These are phyloP conservation scores for Aspergillus sp. DNA, from an alignment of 2,329 filamentous ascomycete genomes.

Conservation along the genomic window DNA sequence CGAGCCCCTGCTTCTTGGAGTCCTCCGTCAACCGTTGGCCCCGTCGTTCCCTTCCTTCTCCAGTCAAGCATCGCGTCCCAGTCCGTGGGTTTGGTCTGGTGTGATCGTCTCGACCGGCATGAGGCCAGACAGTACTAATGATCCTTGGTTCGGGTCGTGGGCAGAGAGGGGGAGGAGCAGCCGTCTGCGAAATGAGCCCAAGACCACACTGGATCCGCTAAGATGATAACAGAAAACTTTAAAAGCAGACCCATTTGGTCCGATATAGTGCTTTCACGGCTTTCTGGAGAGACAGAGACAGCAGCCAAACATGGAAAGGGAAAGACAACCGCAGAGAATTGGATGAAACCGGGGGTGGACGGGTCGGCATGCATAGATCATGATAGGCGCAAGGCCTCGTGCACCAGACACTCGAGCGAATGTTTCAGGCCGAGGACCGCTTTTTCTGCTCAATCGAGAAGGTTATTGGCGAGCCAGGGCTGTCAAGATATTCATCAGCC, in stretches of 20 bases:
- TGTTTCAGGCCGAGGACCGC: too few species aligned
- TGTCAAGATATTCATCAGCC: background rate
- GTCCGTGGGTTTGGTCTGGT: background rate
- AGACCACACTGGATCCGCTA: background rate
- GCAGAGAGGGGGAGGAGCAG: background rate
- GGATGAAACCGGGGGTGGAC: too few species aligned
- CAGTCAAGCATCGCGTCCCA: background rate
- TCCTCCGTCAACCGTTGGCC: background rate
- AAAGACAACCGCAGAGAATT: too few species aligned
- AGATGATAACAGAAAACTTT: background rate
- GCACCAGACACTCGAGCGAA: too few species aligned
- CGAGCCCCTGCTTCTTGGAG: background rate
- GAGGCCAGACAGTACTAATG: background rate
- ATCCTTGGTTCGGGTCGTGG: background rate
- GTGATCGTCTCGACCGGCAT: background rate
- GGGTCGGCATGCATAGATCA: too few species aligned
- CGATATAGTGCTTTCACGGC: too few species aligned
- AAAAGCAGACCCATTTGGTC: background rate
- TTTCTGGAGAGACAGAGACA: background rate
- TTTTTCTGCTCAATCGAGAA: too few species aligned
- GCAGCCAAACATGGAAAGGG: too few species aligned
- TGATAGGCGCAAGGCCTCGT: too few species aligned
- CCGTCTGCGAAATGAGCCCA: background rate
- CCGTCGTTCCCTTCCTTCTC: slow-evolving; percentile 3
- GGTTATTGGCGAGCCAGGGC: too few species aligned